Evolutionary conservation across 148 eudicot genomes (phyloP), one percentile per base, ranked within the genome.

Genomic region (Arbutus unedo): DNA sequence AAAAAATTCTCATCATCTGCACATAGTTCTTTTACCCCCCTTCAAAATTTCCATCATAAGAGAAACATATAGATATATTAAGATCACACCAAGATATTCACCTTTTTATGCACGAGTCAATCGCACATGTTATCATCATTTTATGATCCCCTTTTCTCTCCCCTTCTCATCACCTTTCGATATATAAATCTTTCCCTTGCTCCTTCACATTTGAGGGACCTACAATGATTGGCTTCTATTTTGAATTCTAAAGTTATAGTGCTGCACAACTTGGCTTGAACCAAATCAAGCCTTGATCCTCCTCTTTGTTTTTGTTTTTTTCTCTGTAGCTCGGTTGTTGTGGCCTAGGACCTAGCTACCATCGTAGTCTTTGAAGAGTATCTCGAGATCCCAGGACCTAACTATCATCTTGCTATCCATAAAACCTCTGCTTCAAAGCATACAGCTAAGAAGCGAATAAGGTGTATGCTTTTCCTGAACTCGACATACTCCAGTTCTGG

Each of bases 161-260:
- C 60, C 49, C 21, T 74, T 25, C 67, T 78, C 78, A 53, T 70
- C 6, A 78, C 77, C 53, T 77, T 77, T 66, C 67, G 67, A 67
- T 67, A 49, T 83, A 50, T 31, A 31, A 31, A 76, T 82, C 73
- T 66, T 51, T 73, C 19, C 57, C n/a, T 55, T 49, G 49, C 76
- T 44, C 44, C 23, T 54, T 73, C 51, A 23, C 53, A 70, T 8
- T 13, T 18, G 71, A 19, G 54, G 70, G 81, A 16, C 67, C 81
- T 55, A 56, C 76, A 83, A 78, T 78, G 78, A 83, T 83, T 83
- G 77, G 66, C 81, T 51, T 77, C 23, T 19, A 64, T 76, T 76
- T 66, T 66, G 71, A 76, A 60, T 76, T 82, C 56, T 60, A 79
- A 79, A 53, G 62, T 38, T 31, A 31, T 8, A 68, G 25, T 81